Evolutionary conservation across 1,284 basidiomycete genomes (phyloP), one percentile per base, ranked within the genome.

Genomic region (Ceratobasidium sp.): DNA sequence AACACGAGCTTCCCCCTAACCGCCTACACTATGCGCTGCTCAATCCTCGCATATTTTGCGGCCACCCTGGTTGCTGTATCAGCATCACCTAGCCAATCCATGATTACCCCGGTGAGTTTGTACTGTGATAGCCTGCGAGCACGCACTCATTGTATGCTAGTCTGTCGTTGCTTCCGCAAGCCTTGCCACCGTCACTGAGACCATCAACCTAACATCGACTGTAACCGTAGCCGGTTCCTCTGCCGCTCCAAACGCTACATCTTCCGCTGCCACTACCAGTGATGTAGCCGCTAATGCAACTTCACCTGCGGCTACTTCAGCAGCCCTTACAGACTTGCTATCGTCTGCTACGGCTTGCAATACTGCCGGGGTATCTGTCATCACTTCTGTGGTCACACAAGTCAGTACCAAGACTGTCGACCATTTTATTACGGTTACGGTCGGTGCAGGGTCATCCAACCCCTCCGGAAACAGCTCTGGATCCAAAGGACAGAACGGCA

Each of bases 391-490:
- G 13, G 70, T 73, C 56, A 73, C 70, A 12, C 70, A 73, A 40
- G 70, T 73, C 26, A 73, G 56, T 46, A 73, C 70, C 3, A 73
- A 73, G 57, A 73, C 70, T 12, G 70, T 73, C 28, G 70, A 73
- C 28, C 70, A 73, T 20, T 73, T 73, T 50, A 73, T 73, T 33
- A 73, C 70, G 7, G 70, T 73, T n/a, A 73, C 56, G 13, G 59
- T 62, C n/a, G 70, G 70, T 2, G 64, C 38, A 17, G 67, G 38
- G n/a, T n/a, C n/a, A n/a, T n/a, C n/a, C n/a, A n/a, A n/a, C 15
- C 42, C 69, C 26, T 44, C 54, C 2, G 54, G 50, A 13, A 44
- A n/a, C 10, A 40, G 23, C n/a, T 52, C 70, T n/a, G 70, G 70
- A 28, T 73, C 70, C 48, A 73, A 73, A 38, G 56, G 56, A 13